Evolutionary conservation across 2,329 filamentous ascomycete genomes (phyloP).

Genomic region (Cladosporium halotolerans): DNA sequence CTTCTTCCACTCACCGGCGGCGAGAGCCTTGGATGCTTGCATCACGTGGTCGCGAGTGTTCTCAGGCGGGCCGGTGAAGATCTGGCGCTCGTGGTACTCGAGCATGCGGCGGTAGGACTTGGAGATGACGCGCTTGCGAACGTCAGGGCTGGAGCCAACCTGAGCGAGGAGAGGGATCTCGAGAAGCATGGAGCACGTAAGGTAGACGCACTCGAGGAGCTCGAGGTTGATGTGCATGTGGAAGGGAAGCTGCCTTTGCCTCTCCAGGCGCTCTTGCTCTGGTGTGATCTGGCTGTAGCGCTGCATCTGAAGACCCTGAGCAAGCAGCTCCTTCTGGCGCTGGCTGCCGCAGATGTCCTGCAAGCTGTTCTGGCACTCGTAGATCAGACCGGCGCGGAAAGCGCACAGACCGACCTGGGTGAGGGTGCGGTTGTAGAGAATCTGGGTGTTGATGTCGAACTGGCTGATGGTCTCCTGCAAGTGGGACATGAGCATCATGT

Average conservation of each 20-base stretch:
- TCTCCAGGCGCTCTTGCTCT: conserved; percentile 94
- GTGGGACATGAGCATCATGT: conserved; percentile 99
- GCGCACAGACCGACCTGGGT: conserved; percentile 97
- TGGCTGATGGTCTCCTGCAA: conserved; percentile 93
- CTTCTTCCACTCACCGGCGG: conserved; percentile 98
- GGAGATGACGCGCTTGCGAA: conserved; percentile 96
- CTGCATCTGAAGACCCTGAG: conserved; percentile 97
- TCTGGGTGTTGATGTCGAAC: conserved; percentile 95
- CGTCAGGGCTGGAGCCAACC: conserved; percentile 90
- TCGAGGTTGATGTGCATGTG: conserved; percentile 99
- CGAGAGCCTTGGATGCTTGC: conserved; percentile 95
- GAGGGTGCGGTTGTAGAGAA: conserved; percentile 95
- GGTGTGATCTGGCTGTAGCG: conserved; percentile 92
- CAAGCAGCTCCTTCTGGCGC: conserved; percentile 93
- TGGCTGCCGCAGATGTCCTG: conserved; percentile 98
- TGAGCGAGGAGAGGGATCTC: conserved; percentile 96
- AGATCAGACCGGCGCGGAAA: conserved; percentile 93
- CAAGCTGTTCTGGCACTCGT: conserved; percentile 94
- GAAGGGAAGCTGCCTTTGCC: conserved; percentile 95
- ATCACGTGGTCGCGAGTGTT: conserved; percentile 99
- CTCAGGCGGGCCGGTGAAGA: conserved; percentile 96
- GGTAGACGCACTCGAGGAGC: conserved; percentile 93
- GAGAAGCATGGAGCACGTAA: conserved; percentile 98
- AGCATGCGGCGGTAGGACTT: conserved; percentile 99
- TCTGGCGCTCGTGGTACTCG: conserved; percentile 98